These are phyloP conservation scores for Penicillium sclerotiorum DNA, from an alignment of 2,329 filamentous ascomycete species.

Conservation along the genomic window DNA sequence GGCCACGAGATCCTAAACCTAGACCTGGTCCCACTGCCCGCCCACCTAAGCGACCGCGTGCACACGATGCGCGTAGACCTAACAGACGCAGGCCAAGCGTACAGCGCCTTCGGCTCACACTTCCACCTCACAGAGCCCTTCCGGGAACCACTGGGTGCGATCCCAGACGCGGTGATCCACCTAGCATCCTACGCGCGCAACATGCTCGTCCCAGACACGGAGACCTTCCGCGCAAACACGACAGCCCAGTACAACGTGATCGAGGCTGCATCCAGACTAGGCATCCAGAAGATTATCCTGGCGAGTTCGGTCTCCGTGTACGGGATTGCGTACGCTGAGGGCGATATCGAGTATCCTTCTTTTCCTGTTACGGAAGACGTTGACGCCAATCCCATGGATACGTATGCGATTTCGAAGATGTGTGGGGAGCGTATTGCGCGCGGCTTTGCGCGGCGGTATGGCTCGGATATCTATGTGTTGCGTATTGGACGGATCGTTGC, in stretches of 20 bases:
- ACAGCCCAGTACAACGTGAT: slow-evolving; percentile 63
- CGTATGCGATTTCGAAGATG: slow-evolving; percentile 64
- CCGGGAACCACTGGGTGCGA: slow-evolving; percentile 40
- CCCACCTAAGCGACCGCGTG: slow-evolving; percentile 43
- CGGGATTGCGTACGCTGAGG: slow-evolving; percentile 64
- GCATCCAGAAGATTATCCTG: slow-evolving; percentile 64
- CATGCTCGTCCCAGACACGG: slow-evolving; percentile 63
- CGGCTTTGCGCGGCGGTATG: slow-evolving; percentile 59
- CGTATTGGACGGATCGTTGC: slow-evolving; percentile 65
- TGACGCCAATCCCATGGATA: slow-evolving; percentile 63
- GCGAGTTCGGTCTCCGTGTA: slow-evolving; percentile 64
- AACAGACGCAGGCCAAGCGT: slow-evolving; percentile 58
- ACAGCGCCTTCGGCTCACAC: slow-evolving; percentile 59
- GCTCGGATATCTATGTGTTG: slow-evolving; percentile 61
- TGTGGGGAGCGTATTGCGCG: slow-evolving; percentile 61
- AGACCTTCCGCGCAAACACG: slow-evolving; percentile 60
- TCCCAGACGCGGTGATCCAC: slow-evolving; percentile 64
- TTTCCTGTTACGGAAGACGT: slow-evolving; percentile 64
- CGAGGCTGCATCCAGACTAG: slow-evolving; percentile 64
- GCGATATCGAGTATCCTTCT: slow-evolving; percentile 57
- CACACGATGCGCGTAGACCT: slow-evolving; percentile 60
- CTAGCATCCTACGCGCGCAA: slow-evolving; percentile 63
- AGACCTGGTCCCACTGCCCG: slow-evolving; percentile 51
- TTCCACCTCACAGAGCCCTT: slow-evolving; percentile 53
- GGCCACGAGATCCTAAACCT: slow-evolving; percentile 59